phyloP scores from a whole-genome alignment of 768 basidiomycete species.

The Tylopilus cervinicoccineus region DNA sequence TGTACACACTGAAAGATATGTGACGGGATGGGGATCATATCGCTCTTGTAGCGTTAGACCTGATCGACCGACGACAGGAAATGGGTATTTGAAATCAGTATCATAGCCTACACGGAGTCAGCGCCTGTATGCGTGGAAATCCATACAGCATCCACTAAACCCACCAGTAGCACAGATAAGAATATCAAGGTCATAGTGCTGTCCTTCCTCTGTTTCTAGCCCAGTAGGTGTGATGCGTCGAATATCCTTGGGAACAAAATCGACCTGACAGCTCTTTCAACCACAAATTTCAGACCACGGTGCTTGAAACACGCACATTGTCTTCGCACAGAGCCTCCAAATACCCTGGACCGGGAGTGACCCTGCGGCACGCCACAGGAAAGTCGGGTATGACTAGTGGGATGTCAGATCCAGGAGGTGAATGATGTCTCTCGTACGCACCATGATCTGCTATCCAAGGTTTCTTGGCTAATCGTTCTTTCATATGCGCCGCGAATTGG shows the following conservation, averaged over 20 bases:
- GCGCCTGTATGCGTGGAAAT: neutral
- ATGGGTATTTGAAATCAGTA: constrained; percentile 43
- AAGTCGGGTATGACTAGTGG: constrained; percentile 51
- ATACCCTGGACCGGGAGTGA: constrained; percentile 67
- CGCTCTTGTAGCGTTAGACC: constrained; percentile 51
- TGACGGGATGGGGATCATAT: constrained; percentile 50
- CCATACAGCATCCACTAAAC: neutral
- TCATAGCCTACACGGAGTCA: constrained; percentile 34
- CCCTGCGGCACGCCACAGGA: constrained; percentile 53
- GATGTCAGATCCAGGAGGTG: neutral
- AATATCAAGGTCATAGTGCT: constrained; percentile 51
- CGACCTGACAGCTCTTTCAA: constrained; percentile 21
- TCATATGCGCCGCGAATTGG: constrained; percentile 44
- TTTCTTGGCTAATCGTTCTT: constrained; percentile 47
- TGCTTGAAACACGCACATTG: constrained; percentile 34
- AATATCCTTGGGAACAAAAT: constrained; percentile 51
- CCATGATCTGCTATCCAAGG: constrained; percentile 56
- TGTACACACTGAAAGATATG: constrained; percentile 56
- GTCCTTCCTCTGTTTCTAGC: constrained; percentile 53
- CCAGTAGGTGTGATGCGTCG: constrained; percentile 46
- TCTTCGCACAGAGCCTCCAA: constrained; percentile 61
- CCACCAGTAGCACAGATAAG: constrained; percentile 59
- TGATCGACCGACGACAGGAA: constrained; percentile 50
- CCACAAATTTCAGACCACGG: neutral
- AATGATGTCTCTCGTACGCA: neutral